A percentile compares a stretch with the other conserved stretches of the same genome.
Evolutionary conservation across 306 rosid species (phyloP).

Genomic region (Hippophae gyantsensis): DNA sequence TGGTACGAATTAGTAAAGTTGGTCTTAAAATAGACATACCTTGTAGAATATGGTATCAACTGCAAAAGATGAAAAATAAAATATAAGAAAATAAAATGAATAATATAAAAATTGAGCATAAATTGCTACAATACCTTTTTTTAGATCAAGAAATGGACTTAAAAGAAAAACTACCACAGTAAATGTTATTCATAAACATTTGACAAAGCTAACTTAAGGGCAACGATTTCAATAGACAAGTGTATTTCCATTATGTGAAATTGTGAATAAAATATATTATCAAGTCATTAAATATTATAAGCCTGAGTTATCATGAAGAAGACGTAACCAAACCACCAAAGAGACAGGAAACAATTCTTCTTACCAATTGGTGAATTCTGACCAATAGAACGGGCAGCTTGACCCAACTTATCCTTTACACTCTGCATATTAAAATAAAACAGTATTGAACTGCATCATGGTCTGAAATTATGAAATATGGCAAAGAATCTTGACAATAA

Average conservation of each 20-base stretch:
- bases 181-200: constrained; percentile 7
- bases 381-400: constrained; percentile 58
- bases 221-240: background rate
- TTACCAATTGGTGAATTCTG: constrained; percentile 50
- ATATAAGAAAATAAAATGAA: constrained; percentile 7
- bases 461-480: background rate
- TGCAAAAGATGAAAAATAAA: constrained; percentile 31
- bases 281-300: too few relatives aligned
- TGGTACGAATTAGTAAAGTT: too few relatives aligned
- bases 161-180: constrained; percentile 10
- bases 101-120: constrained; percentile 3
- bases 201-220: constrained; percentile 1
- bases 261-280: too few relatives aligned
- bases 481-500: background rate
- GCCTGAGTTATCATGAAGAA: too few relatives aligned
- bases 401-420: constrained; percentile 57
- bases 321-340: background rate
- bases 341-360: constrained; percentile 9
- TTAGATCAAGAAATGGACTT: background rate
- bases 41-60: constrained; percentile 60
- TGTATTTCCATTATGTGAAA: too few relatives aligned
- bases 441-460: background rate
- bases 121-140: background rate
- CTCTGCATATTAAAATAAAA: constrained; percentile 33
- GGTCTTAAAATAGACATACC: constrained; percentile 32